Base-by-base conservation (phyloP, 306 rosid species). In the Corylus avellana region DNA sequence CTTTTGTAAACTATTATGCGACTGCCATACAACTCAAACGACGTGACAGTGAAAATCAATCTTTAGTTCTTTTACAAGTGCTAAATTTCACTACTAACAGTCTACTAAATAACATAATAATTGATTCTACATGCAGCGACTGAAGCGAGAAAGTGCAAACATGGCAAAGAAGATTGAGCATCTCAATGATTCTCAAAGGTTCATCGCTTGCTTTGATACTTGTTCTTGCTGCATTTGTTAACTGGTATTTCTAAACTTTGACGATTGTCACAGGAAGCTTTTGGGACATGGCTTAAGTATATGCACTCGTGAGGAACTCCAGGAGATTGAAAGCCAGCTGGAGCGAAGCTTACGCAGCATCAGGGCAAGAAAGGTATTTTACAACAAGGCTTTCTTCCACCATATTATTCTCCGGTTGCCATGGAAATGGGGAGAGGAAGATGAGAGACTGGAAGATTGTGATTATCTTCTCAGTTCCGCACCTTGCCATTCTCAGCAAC, bases 141-240 rank as follows among this genome's bases (percentile, higher is more conserved):
- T 88, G 90, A 84, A 83, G 91, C 71, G 55, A 49, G 92, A 89
- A 56, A 42, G 71, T 70, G 87, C 85, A 73, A 61, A 10, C 55
- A 68, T 87, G 81, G 81, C 86, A 68, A 77, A 78, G 77, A 64
- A 89, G 85, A 84, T 93, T 57, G 92, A 88, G 83, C 62, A 62
- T 78, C 86, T 93, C 48, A 87, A 91, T 75, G 74, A 54, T 72
- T 84, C 89, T 67, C 80, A 77, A 79, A 76, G 95, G 97, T 89
- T 27, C 58, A 44, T 76, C 44, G 53, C 83, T 74, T 79, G 61
- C 25, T 71, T 75, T 47, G 29, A 73, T 12, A 32, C 58, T 63
- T 17, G 48, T 69, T 46, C n/a, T 46, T 55, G 49, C 51, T 46
- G 55, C 14, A 17, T 47, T 54, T 32, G 42, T 59, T 64, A 39